Evolutionary conservation across 805 yeast genomes (phyloP).

Genomic region (Metschnikowia borealis): DNA sequence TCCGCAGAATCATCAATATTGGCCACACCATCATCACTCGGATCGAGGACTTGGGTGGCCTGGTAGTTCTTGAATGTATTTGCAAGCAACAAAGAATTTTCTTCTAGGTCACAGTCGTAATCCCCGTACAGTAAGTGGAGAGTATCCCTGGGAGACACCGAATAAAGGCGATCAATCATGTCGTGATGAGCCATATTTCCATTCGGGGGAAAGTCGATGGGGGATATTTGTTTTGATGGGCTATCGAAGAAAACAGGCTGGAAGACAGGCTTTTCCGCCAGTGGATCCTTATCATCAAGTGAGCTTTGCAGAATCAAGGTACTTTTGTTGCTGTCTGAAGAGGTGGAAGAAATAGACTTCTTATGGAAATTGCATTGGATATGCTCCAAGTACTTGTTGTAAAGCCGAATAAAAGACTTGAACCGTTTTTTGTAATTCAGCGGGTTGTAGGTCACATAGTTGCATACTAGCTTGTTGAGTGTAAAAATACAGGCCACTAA

Average conservation of each 20-base stretch:
- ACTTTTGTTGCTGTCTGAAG: neutral
- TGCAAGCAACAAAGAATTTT: neutral
- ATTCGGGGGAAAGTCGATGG: neutral
- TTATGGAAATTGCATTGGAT: neutral
- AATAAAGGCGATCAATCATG: slow-evolving; percentile 29
- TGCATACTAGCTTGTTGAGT: slow-evolving; percentile 8
- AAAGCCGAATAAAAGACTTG: slow-evolving; percentile 7
- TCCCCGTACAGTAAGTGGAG: slow-evolving; percentile 22
- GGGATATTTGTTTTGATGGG: neutral
- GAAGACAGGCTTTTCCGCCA: slow-evolving; percentile 9
- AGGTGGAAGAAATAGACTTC: neutral
- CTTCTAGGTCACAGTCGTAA: neutral
- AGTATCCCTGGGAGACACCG: slow-evolving; percentile 41
- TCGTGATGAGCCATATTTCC: slow-evolving; percentile 6
- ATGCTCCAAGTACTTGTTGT: slow-evolving; percentile 3
- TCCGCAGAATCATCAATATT: neutral
- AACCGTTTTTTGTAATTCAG: slow-evolving; percentile 6
- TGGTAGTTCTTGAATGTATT: neutral
- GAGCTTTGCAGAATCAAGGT: neutral
- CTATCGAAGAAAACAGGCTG: slow-evolving; percentile 9
- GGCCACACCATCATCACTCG: neutral
- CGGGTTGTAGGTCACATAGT: slow-evolving; percentile 12
- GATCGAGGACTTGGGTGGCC: neutral
- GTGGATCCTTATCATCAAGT: neutral
- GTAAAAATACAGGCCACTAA: slow-evolving; percentile 9